phyloP scores from a whole-genome alignment of 2,329 filamentous ascomycete species.

The Sarocladium brachiariae region DNA sequence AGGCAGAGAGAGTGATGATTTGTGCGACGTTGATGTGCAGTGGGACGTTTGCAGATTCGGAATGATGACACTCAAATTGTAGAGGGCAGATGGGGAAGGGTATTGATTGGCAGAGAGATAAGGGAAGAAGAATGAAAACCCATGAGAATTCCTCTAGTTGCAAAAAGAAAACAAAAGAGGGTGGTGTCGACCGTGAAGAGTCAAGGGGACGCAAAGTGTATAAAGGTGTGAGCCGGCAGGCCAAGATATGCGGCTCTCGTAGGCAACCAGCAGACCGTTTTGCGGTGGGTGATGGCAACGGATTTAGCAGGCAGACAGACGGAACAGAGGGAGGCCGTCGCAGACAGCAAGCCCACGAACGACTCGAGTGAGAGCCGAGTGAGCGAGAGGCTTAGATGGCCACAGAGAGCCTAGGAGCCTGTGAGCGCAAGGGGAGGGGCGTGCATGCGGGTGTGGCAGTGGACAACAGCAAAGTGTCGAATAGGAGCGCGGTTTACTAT shows the following conservation, averaged over 20 bases:
- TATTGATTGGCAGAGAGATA: not conserved
- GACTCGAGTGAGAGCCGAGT: not conserved
- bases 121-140: not conserved
- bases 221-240: not conserved
- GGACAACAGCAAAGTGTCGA: not conserved
- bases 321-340: not conserved
- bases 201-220: slow-evolving; percentile 1
- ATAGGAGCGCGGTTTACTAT: too few species aligned
- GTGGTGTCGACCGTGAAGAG: not conserved
- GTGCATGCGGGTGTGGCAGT: not conserved
- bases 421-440: too few species aligned
- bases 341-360: not conserved
- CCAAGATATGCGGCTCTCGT: slow-evolving; percentile 5
- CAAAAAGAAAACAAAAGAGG: not conserved
- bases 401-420: not conserved
- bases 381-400: slow-evolving; percentile 3
- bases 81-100: too few species aligned
- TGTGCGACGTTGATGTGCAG: not conserved
- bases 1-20: not conserved
- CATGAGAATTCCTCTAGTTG: not conserved
- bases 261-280: not conserved
- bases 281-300: too few species aligned
- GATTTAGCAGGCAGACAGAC: not conserved
- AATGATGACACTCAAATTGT: too few species aligned
- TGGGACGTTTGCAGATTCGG: too few species aligned